A percentile compares a stretch with the other conserved stretches of the same genome.
Conservation (phyloP, 768 basidiomycete genomes). For the Leucocoprinus sp. region DNA sequence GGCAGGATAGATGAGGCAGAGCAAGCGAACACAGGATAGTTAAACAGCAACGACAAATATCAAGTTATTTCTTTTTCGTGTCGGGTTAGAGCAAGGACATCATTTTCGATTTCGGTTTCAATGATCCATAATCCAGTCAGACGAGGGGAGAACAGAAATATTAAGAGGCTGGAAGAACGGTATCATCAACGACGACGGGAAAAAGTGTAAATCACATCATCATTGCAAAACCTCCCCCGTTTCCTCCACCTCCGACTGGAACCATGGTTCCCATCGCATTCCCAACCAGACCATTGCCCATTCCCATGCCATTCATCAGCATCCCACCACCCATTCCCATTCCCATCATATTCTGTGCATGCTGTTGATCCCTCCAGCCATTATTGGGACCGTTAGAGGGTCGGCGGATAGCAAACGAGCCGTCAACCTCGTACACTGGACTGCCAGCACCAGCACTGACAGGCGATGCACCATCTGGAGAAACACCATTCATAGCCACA, state of each 20-base stretch:
- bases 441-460: slow-evolving; percentile 11
- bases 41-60: too few relatives aligned
- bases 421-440: slow-evolving; percentile 12
- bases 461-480: slow-evolving; percentile 8
- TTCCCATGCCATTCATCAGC: slow-evolving; percentile 12
- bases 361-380: slow-evolving; percentile 10
- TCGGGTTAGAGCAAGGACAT: too few relatives aligned
- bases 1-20: too few relatives aligned
- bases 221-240: slow-evolving; percentile 17
- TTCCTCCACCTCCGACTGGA: slow-evolving; percentile 15
- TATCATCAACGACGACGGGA: too few relatives aligned
- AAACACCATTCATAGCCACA: slow-evolving; percentile 4
- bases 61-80: too few relatives aligned
- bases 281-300: slow-evolving; percentile 12
- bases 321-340: slow-evolving; percentile 7
- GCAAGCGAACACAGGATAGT: too few relatives aligned
- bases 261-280: slow-evolving; percentile 13
- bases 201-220: too few relatives aligned
- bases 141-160: background rate
- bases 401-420: background rate
- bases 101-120: too few relatives aligned
- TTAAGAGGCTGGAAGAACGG: too few relatives aligned
- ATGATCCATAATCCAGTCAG: background rate
- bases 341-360: slow-evolving; percentile 6
- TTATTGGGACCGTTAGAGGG: too few relatives aligned